Evolutionary conservation across 805 yeast species (phyloP), one percentile per base, ranked within the genome.

Genomic region (Pichia exigua): DNA sequence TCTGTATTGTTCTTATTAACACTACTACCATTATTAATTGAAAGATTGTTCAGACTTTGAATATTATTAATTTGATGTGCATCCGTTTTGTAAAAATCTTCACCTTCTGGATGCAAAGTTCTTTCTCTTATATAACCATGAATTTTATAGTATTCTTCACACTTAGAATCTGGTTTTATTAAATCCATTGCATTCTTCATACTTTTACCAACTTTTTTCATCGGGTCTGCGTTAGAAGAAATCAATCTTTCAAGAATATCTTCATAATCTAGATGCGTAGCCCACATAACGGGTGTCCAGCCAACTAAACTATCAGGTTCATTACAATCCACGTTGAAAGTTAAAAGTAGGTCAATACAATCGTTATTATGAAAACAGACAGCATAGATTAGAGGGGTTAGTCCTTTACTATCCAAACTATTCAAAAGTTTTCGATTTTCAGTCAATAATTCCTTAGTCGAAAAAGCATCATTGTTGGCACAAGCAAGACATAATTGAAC

Each of bases 261-360:
- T 53, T 76, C 65, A 49, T 79, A 78, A 49, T 81, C 77, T 57
- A 83, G 73, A 58, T 82, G 77, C 3, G 87, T 79, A 0, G 95
- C 91, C 96, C 96, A 88, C 94, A 87, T 87, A 44, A 87, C 65
- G 12, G 96, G 88, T 0, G 88, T 77, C 65, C 79, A 82, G 2
- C 77, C 73, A 24, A 77, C 63, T 22, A 78, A 50, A 2, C 73
- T 67, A 58, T 84, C 91, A 10, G 65, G 60, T 39, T 69, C 57
- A 58, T 82, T 82, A 9, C 78, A 73, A 58, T 79, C 80, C 7
- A 72, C 78, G 15, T 65, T 60, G 43, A 73, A 69, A 26, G 67
- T 65, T 22, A 71, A 57, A 21, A 83, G 62, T 1, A 81, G 61
- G 43, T 82, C 84, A 1, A 76, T 76, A 44, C 77, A 69, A 9